phyloP scores from a whole-genome alignment of 2,329 filamentous ascomycete species.

The Botrytis pseudocinerea region DNA sequence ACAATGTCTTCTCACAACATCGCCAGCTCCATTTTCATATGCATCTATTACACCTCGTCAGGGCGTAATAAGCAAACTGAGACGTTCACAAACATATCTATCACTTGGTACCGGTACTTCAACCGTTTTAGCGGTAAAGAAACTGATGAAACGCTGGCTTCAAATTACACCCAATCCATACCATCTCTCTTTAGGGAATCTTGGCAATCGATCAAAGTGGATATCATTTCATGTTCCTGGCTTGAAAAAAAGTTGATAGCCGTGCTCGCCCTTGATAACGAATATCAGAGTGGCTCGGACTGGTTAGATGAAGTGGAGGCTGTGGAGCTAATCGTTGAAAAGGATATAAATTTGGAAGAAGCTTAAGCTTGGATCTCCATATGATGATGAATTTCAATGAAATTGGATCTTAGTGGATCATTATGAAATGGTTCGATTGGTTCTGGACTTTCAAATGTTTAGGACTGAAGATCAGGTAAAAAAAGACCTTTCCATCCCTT shows the following conservation, averaged over 20 bases:
- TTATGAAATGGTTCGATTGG: slow-evolving; percentile 6
- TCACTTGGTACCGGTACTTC: background rate
- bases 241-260: background rate
- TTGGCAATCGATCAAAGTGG: background rate
- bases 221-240: background rate
- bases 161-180: background rate
- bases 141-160: background rate
- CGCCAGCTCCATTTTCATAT: background rate
- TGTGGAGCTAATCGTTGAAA: background rate
- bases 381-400: slow-evolving; percentile 2
- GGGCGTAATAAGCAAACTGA: background rate
- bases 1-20: background rate
- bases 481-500: slow-evolving; percentile 10
- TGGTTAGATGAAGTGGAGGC: slow-evolving; percentile 2
- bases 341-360: background rate
- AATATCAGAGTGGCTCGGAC: background rate
- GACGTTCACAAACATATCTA: background rate
- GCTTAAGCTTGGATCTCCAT: slow-evolving; percentile 13
- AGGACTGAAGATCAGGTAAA: background rate
- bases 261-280: slow-evolving; percentile 1
- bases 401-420: slow-evolving; percentile 3
- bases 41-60: background rate
- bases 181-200: background rate
- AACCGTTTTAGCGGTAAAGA: background rate
- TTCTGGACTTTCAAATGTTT: slow-evolving; percentile 8